Percentiles rank a stretch among this genome's conserved stretches.
These are phyloP conservation scores for Rhodotorula graminis DNA, from an alignment of 768 basidiomycete genomes.

Conservation along the genomic window DNA sequence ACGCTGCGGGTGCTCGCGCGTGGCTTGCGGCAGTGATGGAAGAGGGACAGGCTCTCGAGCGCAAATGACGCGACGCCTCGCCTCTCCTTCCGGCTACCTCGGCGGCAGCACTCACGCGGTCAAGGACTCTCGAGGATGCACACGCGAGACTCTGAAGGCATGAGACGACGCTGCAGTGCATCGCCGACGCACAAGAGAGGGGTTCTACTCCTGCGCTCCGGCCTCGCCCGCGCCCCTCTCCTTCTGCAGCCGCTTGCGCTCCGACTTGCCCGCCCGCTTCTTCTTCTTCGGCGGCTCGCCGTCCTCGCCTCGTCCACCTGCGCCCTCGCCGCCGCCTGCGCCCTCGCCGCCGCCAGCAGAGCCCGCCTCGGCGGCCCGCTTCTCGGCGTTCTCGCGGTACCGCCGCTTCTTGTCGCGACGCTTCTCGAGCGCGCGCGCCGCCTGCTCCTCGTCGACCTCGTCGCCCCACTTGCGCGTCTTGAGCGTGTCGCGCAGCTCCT, in stretches of 20 bases:
- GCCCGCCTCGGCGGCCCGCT: constrained; percentile 13
- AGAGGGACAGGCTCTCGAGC: too few relatives aligned
- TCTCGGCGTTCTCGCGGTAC: constrained; percentile 13
- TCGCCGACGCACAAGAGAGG: background rate
- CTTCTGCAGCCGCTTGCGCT: constrained; percentile 30
- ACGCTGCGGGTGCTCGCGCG: too few relatives aligned
- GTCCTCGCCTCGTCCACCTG: background rate
- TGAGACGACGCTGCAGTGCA: background rate
- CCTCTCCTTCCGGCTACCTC: too few relatives aligned
- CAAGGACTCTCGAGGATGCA: too few relatives aligned
- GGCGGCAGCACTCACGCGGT: too few relatives aligned
- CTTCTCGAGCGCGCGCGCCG: constrained; percentile 45
- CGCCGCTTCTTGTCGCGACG: constrained; percentile 40
- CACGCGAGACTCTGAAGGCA: background rate
- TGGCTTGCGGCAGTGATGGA: too few relatives aligned
- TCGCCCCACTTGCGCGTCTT: constrained; percentile 48
- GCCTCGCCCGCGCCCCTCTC: constrained; percentile 2
- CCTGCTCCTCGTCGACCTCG: constrained; percentile 38
- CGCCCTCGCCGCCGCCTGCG: constrained; percentile 1
- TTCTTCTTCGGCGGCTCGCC: constrained; percentile 20
- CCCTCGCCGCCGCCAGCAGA: background rate
- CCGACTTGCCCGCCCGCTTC: constrained; percentile 37
- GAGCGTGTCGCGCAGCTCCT: constrained; percentile 41
- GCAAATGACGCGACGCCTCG: too few relatives aligned
- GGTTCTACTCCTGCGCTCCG: background rate